phyloP scores from a whole-genome alignment of 225 moss, liverwort and hornwort genomes.

The Pleurozium schreberi region DNA sequence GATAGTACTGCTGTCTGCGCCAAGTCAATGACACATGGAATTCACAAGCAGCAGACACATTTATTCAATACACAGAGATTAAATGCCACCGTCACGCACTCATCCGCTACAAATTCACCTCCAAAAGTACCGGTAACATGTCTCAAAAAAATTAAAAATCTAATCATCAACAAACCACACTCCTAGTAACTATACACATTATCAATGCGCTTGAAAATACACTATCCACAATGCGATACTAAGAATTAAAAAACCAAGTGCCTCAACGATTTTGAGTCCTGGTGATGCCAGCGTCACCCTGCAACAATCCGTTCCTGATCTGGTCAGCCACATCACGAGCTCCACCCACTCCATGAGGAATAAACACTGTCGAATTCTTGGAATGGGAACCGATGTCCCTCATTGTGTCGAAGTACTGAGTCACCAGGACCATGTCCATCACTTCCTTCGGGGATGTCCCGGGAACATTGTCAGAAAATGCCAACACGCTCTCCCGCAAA shows the following conservation, averaged over 20 bases:
- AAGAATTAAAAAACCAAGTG: background rate
- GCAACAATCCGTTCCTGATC: conserved; percentile 74
- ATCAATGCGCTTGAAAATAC: background rate
- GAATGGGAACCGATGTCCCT: conserved; percentile 69
- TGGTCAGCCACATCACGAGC: conserved; percentile 77
- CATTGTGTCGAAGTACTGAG: conserved; percentile 92
- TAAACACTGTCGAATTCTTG: conserved; percentile 84
- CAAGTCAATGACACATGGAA: background rate
- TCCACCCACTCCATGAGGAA: conserved; percentile 77
- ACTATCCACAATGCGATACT: background rate
- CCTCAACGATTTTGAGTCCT: background rate
- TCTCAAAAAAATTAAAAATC: background rate
- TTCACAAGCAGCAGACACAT: background rate
- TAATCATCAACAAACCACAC: background rate
- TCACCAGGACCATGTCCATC: conserved; percentile 79
- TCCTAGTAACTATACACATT: background rate
- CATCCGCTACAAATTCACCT: background rate
- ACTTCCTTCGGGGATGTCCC: conserved; percentile 79
- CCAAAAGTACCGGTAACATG: background rate
- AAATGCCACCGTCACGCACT: background rate
- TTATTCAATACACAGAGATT: background rate
- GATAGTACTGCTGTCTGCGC: background rate
- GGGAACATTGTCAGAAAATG: conserved; percentile 77
- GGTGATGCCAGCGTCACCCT: conserved; percentile 33
- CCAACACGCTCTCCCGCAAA: conserved; percentile 76